Evolutionary conservation across 2,329 filamentous ascomycete species (phyloP), one percentile per base, ranked within the genome.

Genomic region (Daldinia sp.): DNA sequence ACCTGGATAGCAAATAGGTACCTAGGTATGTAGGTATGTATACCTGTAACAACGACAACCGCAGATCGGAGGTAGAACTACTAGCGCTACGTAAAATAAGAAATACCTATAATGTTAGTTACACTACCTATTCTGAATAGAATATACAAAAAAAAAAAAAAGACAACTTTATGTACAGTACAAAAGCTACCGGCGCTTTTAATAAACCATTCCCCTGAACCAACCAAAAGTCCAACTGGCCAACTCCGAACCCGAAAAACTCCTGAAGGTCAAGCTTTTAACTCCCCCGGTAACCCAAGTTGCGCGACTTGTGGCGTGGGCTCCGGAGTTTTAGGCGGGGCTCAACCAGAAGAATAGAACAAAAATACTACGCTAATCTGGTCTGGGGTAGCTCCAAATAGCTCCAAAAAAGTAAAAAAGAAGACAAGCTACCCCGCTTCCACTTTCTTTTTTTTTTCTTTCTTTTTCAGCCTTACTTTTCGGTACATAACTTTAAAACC

Each of bases 391-490:
- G 30, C 30, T 10, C 30, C 30, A 6, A 33, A 57, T 60, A 70
- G 68, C 65, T 70, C 20, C 20, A 12, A 20, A 23, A 23, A 23
- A 23, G 20, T 23, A 23, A 23, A 23, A 23, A 23, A 23, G 2
- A 23, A 23, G 20, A 23, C 20, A 30, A 68, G 65, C 62, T 68
- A 71, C 68, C 68, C 65, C 65, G 63, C 68, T 60, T 6, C 28
- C 30, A 35, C 33, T 9, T 9, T 35, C 10, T 35, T 9, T 35
- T 35, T 35, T 9, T 35, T 35, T 35, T 35, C 6, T 33, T 35
- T 5, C 3, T 33, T 39, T 18, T 33, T 68, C 68, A 70, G 68
- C 68, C 68, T 70, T 70, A 70, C 18, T 63, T 48, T 46, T 28
- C 30, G 51, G 30, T 54, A 37, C 3, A 15, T 48, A 48, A 18